Base-by-base conservation (phyloP, 1,139 yeast species). In the Geotrichum europaeum region DNA sequence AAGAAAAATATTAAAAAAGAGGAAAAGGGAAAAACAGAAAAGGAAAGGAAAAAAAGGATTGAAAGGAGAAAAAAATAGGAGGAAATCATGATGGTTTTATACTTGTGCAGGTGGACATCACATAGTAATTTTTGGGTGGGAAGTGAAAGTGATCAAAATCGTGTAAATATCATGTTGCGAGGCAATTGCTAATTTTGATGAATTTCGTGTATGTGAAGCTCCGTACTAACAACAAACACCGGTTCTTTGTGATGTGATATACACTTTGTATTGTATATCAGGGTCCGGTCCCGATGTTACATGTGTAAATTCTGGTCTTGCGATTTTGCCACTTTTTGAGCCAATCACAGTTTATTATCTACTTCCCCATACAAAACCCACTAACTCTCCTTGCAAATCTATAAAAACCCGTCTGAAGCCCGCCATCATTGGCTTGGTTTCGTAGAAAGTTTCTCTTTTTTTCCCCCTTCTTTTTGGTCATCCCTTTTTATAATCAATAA, bases 11-110 rank as follows among this genome's bases (percentile, higher is more conserved):
- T 34, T 43, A 50, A 57, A 43, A 22, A 28, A 7, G 45, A n/a
- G 47, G n/a, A 18, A 47, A 49, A 25, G 18, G 12, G 36, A 32
- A 53, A 40, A 40, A 15, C 18, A 18, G n/a, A 47, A 58, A 30
- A 22, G 47, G 28, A 32, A 18, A 43, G 34, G 18, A 40, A 45
- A 50, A 55, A 56, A 57, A 63, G 56, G 60, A 62, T 55, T 60
- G 63, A 62, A 63, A 62, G 58, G 63, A 65, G 67, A 64, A 68
- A 66, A 62, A 63, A 65, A 65, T 56, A 62, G 57, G 54, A 60
- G 64, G 58, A 49, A 53, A 52, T 15, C 20, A 34, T 18, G 34
- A 28, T 12, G 56, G 15, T 56, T 56, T 43, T 36, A 56, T 56
- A 56, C 51, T 56, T 51, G 45, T 51, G 28, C 6, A 6, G 22